Conservation (phyloP, 2,329 filamentous ascomycete genomes). For the Trichoderma cornu-damae region DNA sequence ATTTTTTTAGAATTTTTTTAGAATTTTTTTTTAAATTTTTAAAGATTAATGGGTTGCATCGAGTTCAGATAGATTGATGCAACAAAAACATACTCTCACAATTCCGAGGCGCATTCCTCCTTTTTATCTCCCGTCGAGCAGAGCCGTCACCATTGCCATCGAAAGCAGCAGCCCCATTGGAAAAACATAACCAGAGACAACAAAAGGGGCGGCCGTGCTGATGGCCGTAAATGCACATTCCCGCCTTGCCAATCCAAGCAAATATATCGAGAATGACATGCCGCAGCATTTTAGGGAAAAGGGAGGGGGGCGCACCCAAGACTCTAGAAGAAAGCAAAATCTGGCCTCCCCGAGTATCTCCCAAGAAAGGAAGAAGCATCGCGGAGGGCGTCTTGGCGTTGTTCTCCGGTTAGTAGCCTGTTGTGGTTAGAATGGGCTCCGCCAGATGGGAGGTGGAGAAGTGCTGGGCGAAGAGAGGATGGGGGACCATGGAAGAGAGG, state of each 20-base stretch:
- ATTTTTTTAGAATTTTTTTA: not conserved
- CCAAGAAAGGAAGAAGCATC: not conserved
- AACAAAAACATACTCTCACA: not conserved
- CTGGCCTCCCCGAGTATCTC: not conserved
- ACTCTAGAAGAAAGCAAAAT: not conserved
- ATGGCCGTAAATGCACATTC: not conserved
- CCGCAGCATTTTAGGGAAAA: not conserved
- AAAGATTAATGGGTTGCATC: not conserved
- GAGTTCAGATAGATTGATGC: not conserved
- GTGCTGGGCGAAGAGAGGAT: not conserved
- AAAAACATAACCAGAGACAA: not conserved
- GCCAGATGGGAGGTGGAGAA: not conserved
- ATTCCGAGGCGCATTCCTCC: not conserved
- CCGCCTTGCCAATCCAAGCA: slow-evolving; percentile 5
- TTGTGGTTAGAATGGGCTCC: slow-evolving; percentile 9
- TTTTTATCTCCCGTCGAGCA: not conserved
- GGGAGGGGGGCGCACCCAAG: not conserved
- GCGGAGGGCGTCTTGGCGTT: slow-evolving; percentile 1
- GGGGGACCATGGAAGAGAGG: not conserved
- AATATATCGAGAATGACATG: slow-evolving; percentile 9
- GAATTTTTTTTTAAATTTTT: no score
- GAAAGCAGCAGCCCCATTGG: not conserved
- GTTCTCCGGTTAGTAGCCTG: slow-evolving; percentile 13
- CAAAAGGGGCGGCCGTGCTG: not conserved
- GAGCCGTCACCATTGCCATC: not conserved